Base-by-base conservation (phyloP, 441 rosid genomes). In the Euphorbia corollata region DNA sequence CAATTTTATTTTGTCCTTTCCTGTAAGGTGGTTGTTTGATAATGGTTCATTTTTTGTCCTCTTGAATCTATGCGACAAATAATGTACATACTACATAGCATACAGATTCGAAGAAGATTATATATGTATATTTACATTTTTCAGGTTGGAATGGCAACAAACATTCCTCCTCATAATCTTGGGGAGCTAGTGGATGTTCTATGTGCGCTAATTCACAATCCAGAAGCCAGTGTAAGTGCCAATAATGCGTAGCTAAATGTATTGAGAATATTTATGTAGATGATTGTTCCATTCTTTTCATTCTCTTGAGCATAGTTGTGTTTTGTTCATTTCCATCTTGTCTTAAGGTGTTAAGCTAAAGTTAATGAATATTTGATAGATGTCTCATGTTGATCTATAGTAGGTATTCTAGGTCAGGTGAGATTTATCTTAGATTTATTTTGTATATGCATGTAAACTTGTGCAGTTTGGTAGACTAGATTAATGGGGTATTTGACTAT, bases 141-240 rank as follows among this genome's bases (percentile, higher is more conserved):
- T 54, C 72, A 93, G 98, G 98, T 93, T 76, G 97, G 99, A 71
- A 93, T 93, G 97, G 99, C 99, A 10, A 93, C 99, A 24, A 89
- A 86, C 69, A 91, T 93, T 77, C 99, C 99, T 78, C 99, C 99
- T 57, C 99, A 93, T 78, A 93, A 93, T 82, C 92, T 93, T 64
- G 97, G 91, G 53, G 99, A 93, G 80, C 73, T 93, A 80, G 97
- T 93, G 58, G 97, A 93, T 73, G 99, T 83, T 76, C 90, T 93
- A 45, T 89, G 96, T 75, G 96, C 95, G 2, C 80, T 93, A 74
- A 93, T 93, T 73, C 91, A 76, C 70, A 87, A 91, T 80, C 92
- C 97, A 48, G 97, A 91, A 68, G 97, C 96, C 63, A 84, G 90
- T 59, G 99, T 93, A 80, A 79, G 82, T 67, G n/a, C 61, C 19